Base-by-base conservation (phyloP, 305 asterid species). In the Caryopteris hybrid region DNA sequence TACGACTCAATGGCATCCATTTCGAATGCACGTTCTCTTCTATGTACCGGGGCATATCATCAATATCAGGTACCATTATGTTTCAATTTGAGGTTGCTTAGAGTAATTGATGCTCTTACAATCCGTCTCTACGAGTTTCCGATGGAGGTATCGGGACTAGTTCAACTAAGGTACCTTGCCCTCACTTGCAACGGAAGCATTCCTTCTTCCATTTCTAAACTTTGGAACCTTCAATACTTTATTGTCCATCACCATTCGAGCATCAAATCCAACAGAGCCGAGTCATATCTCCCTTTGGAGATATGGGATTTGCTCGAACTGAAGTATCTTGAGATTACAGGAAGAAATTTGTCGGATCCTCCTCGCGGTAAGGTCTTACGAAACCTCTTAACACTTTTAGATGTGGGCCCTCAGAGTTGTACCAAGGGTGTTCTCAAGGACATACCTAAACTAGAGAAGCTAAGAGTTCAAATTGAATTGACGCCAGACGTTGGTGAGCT, bases 131-230 rank as follows among this genome's bases (percentile, higher is more conserved):
- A 14, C 6, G 39, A n/a, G n/a, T 66, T 47, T 27, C 69, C 59
- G 1, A 5, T 11, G 5, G 48, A 64, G 36, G 39, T 48, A 5
- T 9, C 48, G 11, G 11, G 52, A 27, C 61, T 66, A 17, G 2
- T 50, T 13, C 42, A 34, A 0, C 21, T 66, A 41, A 66, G 71
- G 21, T 66, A 50, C 61, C 59, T 66, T n/a, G n/a, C n/a, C n/a
- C n/a, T n/a, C n/a, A n/a, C n/a, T n/a, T n/a, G n/a, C n/a, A n/a
- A n/a, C n/a, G 34, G 52, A 46, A 46, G 27, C 21, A 17, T 63
- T 31, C 68, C 57, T 3, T 3, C 42, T 23, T 34, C 22, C 0
- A n/a, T 60, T 14, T 50, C 22, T 1, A 1, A 42, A n/a, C 54
- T 59, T 25, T n/a, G 54, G 33, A 47, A 60, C 9, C 61, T 69